Evolutionary conservation across 345 rosid species (phyloP).

Genomic region (Erucastrum elatum): DNA sequence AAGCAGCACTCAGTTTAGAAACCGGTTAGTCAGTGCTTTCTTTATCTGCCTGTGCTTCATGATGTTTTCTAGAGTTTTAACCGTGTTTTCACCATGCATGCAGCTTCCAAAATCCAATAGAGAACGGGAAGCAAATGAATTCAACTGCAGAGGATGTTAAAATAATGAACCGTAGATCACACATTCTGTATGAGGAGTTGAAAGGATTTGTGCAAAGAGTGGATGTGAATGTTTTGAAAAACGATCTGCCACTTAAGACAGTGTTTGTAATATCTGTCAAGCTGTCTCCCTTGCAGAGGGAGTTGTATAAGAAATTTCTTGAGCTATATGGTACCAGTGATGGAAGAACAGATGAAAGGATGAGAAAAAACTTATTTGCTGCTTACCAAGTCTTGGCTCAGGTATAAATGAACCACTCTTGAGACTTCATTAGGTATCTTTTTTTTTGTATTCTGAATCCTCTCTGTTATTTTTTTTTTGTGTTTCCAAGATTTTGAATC

Average conservation of each 20-base stretch:
- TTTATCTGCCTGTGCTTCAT: constrained; percentile 21
- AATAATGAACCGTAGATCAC: constrained; percentile 98
- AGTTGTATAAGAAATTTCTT: constrained; percentile 88
- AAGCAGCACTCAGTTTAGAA: constrained; percentile 96
- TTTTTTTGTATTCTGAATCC: constrained; percentile 13
- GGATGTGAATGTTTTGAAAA: constrained; percentile 97
- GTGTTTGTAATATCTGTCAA: constrained; percentile 93
- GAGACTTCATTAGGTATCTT: not conserved
- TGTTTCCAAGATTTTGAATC: constrained; percentile 97
- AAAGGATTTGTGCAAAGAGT: constrained; percentile 99
- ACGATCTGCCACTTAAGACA: constrained; percentile 97
- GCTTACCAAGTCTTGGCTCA: constrained; percentile 99
- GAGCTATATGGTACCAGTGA: constrained; percentile 77
- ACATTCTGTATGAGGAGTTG: constrained; percentile 88
- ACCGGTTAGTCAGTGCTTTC: constrained; percentile 58
- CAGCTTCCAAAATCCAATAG: constrained; percentile 98
- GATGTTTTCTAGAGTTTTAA: constrained; percentile 14
- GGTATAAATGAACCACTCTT: constrained; percentile 50
- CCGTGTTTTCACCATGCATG: constrained; percentile 34
- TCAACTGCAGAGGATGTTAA: constrained; percentile 91
- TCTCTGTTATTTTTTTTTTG: constrained; percentile 9
- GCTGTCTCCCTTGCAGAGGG: constrained; percentile 89
- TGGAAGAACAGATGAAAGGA: constrained; percentile 63
- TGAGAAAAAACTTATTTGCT: constrained; percentile 87
- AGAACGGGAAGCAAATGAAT: constrained; percentile 96